Conservation (phyloP, 1,284 basidiomycete species). For the Ceratobasidium sp. region DNA sequence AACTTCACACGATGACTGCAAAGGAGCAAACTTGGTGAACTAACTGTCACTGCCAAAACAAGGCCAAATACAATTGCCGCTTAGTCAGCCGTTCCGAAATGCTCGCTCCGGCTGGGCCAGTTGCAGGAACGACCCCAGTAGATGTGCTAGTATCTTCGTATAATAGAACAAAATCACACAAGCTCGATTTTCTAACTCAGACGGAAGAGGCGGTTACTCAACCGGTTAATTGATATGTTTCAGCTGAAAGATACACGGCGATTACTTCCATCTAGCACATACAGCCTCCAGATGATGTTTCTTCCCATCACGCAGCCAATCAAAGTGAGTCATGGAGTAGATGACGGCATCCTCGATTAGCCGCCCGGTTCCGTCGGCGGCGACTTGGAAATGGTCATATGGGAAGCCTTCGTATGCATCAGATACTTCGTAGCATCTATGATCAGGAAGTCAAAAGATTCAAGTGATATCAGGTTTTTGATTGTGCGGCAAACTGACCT, state of each 20-base stretch:
- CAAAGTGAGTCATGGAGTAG: conserved; percentile 18
- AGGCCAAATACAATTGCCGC: no score
- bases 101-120: no score
- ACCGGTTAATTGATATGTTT: no score
- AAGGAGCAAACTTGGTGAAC: no score
- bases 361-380: neutral
- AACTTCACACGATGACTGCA: no score
- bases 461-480: neutral
- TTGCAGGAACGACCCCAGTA: no score
- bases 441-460: neutral
- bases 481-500: neutral
- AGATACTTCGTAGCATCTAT: conserved; percentile 18
- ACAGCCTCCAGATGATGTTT: conserved; percentile 10
- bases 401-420: neutral
- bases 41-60: no score
- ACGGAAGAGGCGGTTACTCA: no score
- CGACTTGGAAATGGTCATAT: conserved; percentile 12
- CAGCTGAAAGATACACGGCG: neutral
- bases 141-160: no score
- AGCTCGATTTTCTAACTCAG: no score
- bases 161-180: no score
- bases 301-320: conserved; percentile 16
- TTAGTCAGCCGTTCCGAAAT: no score
- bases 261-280: neutral
- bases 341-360: conserved; percentile 8